A percentile compares a stretch with the other conserved stretches of the same genome.
Evolutionary conservation across 345 rosid genomes (phyloP).

Genomic region (Eucalyptus sp.): DNA sequence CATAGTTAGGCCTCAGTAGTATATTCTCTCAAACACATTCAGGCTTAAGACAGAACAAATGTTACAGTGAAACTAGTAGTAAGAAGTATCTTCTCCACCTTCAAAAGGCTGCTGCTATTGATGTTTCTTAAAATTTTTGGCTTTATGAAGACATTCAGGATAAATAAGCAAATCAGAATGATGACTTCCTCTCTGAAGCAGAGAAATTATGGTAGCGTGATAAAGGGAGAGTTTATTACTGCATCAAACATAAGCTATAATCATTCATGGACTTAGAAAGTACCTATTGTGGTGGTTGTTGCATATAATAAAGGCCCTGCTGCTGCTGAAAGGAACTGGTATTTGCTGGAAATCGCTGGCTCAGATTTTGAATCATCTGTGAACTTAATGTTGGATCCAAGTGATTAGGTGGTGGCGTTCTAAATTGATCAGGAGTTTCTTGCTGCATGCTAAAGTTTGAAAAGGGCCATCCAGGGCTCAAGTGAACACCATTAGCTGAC

Average conservation of each 20-base stretch:
- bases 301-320: background rate
- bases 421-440: background rate
- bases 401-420: background rate
- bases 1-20: background rate
- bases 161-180: background rate
- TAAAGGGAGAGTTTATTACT: background rate
- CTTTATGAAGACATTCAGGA: background rate
- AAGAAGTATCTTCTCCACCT: background rate
- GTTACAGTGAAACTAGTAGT: background rate
- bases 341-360: background rate
- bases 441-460: background rate
- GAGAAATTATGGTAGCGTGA: background rate
- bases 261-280: background rate
- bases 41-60: background rate
- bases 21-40: background rate
- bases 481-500: background rate
- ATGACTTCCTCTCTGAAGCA: background rate
- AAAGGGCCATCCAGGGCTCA: background rate
- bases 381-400: background rate
- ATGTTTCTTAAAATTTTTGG: background rate
- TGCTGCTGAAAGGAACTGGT: background rate
- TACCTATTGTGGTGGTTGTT: background rate
- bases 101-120: background rate
- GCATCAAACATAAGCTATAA: background rate
- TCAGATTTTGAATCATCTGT: background rate